Percentiles rank a stretch among this genome's conserved stretches.
phyloP scores from a whole-genome alignment of 495 filamentous ascomycete species.

The Neurospora pannonica region DNA sequence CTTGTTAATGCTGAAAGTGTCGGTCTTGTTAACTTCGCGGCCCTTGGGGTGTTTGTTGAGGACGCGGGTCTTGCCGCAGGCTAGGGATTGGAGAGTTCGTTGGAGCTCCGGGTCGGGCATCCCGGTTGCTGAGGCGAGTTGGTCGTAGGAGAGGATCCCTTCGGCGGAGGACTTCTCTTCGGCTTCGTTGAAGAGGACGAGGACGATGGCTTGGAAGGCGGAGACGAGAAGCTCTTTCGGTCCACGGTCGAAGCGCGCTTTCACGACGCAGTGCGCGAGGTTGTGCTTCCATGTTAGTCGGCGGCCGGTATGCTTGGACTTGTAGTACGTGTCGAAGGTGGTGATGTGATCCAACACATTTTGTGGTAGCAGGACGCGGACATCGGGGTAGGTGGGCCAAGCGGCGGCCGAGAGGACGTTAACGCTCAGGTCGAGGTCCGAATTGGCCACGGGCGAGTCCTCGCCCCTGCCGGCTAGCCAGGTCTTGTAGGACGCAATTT shows the following conservation, averaged over 20 bases:
- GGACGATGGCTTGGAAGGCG: conserved; percentile 82
- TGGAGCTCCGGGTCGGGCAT: conserved; percentile 62
- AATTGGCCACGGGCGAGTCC: conserved; percentile 31
- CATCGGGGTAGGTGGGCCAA: conserved; percentile 87
- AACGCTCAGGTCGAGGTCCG: conserved; percentile 68
- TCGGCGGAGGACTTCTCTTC: conserved; percentile 23
- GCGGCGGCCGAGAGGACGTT: conserved; percentile 77
- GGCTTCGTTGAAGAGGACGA: conserved; percentile 83
- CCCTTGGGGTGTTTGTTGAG: conserved; percentile 78
- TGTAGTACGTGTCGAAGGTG: conserved; percentile 73
- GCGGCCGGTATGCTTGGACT: conserved; percentile 75
- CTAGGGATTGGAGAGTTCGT: conserved; percentile 87
- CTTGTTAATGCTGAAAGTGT: conserved; percentile 73
- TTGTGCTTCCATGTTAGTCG: conserved; percentile 88
- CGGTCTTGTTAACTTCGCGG: conserved; percentile 62
- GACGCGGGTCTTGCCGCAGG: conserved; percentile 82
- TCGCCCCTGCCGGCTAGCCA: conserved; percentile 35
- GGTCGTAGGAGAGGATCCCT: conserved; percentile 50
- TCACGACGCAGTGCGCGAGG: conserved; percentile 76
- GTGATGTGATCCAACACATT: conserved; percentile 57
- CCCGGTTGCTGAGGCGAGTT: conserved; percentile 60
- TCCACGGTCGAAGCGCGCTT: conserved; percentile 65
- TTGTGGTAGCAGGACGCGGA: conserved; percentile 64
- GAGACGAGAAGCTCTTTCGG: conserved; percentile 79
- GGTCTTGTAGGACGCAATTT: conserved; percentile 65